Evolutionary conservation across 352 stramenopile genomes (phyloP).

Genomic region (Phytopythium mirpurense): DNA sequence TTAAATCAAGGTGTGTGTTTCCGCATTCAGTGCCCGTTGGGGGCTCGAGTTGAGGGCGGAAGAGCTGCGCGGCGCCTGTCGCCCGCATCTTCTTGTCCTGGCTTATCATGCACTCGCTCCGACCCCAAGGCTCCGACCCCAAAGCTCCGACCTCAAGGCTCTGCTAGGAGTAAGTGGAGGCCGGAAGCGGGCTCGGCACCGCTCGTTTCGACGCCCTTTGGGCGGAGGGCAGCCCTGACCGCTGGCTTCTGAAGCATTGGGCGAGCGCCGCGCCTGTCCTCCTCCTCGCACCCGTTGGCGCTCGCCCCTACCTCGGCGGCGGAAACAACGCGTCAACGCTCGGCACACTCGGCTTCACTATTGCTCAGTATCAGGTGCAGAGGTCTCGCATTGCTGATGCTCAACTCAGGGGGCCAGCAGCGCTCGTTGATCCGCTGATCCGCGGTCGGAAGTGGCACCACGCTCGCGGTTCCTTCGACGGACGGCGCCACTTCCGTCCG

Average conservation of each 20-base stretch:
- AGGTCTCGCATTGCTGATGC: neutral
- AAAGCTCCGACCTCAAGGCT: too few species aligned
- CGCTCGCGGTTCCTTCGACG: neutral
- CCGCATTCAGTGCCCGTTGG: too few species aligned
- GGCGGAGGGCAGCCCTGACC: too few species aligned
- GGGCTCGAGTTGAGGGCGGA: neutral
- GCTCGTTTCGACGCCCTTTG: neutral
- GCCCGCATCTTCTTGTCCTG: neutral
- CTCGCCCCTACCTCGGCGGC: too few species aligned
- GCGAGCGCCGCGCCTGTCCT: neutral
- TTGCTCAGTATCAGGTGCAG: too few species aligned
- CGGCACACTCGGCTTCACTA: neutral
- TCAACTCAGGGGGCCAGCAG: neutral
- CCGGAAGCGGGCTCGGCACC: neutral
- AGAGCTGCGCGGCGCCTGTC: conserved; percentile 1
- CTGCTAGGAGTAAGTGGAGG: too few species aligned
- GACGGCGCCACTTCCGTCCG: neutral
- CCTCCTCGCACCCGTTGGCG: neutral
- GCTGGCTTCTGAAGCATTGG: too few species aligned
- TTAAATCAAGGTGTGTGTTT: neutral
- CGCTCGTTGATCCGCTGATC: neutral
- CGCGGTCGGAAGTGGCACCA: neutral
- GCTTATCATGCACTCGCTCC: neutral
- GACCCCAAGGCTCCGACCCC: too few species aligned
- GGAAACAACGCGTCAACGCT: neutral